These are phyloP conservation scores for Corylus heterophylla DNA, from an alignment of 306 rosid species.

Conservation along the genomic window DNA sequence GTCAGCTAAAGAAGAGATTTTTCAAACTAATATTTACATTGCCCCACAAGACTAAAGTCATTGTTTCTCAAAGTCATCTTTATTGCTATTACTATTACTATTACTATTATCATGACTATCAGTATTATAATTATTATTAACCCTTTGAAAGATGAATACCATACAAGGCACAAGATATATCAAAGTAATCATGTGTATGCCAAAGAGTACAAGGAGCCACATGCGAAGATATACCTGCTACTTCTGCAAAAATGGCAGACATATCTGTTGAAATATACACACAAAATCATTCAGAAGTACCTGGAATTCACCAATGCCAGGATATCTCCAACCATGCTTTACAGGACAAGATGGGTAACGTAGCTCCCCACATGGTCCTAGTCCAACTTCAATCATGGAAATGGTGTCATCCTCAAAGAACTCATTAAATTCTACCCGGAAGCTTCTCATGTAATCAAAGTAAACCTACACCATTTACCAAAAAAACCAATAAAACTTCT, in stretches of 20 bases:
- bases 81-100: neutral
- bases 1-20: neutral
- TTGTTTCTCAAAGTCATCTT: neutral
- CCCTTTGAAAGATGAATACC: neutral
- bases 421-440: conserved; percentile 86
- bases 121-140: neutral
- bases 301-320: conserved; percentile 99
- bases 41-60: neutral
- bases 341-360: conserved; percentile 91
- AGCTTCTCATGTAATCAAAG: conserved; percentile 98
- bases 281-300: conserved; percentile 41
- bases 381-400: conserved; percentile 87
- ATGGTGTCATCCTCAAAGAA: conserved; percentile 73
- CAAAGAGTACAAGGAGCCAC: conserved; percentile 14
- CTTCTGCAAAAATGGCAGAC: conserved; percentile 15
- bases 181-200: neutral
- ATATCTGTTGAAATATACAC: conserved; percentile 8
- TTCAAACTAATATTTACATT: neutral
- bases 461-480: conserved; percentile 63
- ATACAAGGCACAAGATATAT: neutral
- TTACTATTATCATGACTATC: neutral
- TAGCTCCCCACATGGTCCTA: conserved; percentile 97
- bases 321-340: conserved; percentile 99
- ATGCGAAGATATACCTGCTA: conserved; percentile 15
- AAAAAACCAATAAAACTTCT: neutral